Evolutionary conservation across 2,329 filamentous ascomycete genomes (phyloP), one percentile per base, ranked within the genome.

Genomic region (Diaporthe sp.): DNA sequence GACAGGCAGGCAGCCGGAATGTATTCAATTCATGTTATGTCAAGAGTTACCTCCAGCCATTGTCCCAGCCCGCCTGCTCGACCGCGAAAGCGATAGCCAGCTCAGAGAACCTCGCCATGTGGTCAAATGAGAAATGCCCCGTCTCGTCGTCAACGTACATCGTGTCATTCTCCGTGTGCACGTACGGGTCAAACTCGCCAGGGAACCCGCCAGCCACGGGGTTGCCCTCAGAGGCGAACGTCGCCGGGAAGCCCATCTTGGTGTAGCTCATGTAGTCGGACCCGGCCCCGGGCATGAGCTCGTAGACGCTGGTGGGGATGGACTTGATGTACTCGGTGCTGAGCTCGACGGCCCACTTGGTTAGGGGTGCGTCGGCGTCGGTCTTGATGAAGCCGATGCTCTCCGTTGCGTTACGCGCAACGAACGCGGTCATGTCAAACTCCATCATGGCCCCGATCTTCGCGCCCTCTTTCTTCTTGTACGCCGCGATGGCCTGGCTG

Each of bases 371-470:
- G 75, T 86, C 84, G 6, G 84, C 82, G 34, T 83, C 77, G 0
- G 84, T 85, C 77, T 82, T 81, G 77, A 86, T 83, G 73, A 86
- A 81, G 28, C 82, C 84, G 58, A 86, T 84, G 34, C 83, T 82
- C 77, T 86, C 84, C 17, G 83, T 85, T 0, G 83, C 80, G 68
- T 85, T 85, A 17, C 80, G 77, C 1, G 79, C 83, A 31, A 85
- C 62, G 55, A 84, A 86, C 12, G 82, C 84, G 3, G 84, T 85
- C 84, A 85, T 85, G 76, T 86, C 84, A 76, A 84, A 84, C 82
- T 95, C 93, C 77, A 95, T 87, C 93, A 95, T 95, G 49, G 93
- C 93, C 78, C 92, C 94, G 79, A 95, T 88, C 67, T 91, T 87
- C 9, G 89, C 88, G 55, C 89, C 88, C 55, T 89, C 85, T 79